Percentiles rank a stretch among this genome's conserved stretches.
Conservation (phyloP, 2,329 filamentous ascomycete genomes). For the Pseudogymnoascus sp. region DNA sequence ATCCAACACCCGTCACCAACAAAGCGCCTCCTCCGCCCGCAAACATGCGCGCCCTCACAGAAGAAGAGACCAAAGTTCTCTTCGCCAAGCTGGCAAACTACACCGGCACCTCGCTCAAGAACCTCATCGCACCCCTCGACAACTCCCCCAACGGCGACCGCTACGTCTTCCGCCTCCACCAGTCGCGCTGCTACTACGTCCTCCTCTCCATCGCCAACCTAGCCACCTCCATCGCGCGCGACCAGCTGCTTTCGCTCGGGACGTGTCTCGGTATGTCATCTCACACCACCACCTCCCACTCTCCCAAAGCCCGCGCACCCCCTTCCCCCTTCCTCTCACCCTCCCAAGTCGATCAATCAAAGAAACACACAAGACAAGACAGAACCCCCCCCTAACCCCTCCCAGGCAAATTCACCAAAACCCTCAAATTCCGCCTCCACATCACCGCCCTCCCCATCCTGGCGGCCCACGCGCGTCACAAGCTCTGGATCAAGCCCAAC, state of each 20-base stretch:
- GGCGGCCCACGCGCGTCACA: slow-evolving; percentile 84
- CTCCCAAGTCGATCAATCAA: not conserved
- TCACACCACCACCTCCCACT: not conserved
- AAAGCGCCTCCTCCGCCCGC: not conserved
- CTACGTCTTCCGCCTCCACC: slow-evolving; percentile 77
- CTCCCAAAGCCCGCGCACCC: not conserved
- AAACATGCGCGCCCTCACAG: slow-evolving; percentile 71
- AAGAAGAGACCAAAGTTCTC: slow-evolving; percentile 68
- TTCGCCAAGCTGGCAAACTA: slow-evolving; percentile 93
- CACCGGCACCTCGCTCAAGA: slow-evolving; percentile 76
- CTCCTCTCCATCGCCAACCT: slow-evolving; percentile 83
- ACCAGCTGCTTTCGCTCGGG: slow-evolving; percentile 77
- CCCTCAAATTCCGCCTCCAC: slow-evolving; percentile 89
- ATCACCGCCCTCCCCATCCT: slow-evolving; percentile 82
- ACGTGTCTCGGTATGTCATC: slow-evolving; percentile 58
- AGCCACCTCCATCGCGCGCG: slow-evolving; percentile 74
- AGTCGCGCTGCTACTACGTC: slow-evolving; percentile 84
- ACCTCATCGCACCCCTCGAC: slow-evolving; percentile 67
- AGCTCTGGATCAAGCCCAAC: slow-evolving; percentile 94
- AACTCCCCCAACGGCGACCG: slow-evolving; percentile 62
- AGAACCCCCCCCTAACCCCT: slow-evolving; percentile 14
- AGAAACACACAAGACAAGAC: not conserved
- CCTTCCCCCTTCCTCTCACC: not conserved
- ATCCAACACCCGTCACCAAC: not conserved
- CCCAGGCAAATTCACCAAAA: slow-evolving; percentile 87